Percentiles rank a stretch among this genome's conserved stretches.
These are phyloP conservation scores for Camellia japonica DNA, from an alignment of 148 eudicot genomes.

Conservation along the genomic window DNA sequence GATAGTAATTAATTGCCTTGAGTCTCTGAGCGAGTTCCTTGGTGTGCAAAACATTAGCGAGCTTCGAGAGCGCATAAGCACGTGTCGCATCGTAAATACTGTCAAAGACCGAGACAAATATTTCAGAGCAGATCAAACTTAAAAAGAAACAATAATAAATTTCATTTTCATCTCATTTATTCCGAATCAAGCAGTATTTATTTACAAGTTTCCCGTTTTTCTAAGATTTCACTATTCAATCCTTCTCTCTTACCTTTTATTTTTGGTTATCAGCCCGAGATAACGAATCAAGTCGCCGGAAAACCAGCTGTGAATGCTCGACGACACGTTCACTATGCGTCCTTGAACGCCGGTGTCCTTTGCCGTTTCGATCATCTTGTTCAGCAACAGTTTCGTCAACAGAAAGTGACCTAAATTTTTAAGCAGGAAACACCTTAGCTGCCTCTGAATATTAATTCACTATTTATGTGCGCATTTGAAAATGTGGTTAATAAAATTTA, in stretches of 20 bases:
- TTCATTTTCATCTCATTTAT: neutral
- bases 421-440: neutral
- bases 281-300: constrained; percentile 59
- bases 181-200: constrained; percentile 8
- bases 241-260: constrained; percentile 42
- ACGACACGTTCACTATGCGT: constrained; percentile 80
- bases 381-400: constrained; percentile 64
- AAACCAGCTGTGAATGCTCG: constrained; percentile 75
- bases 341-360: constrained; percentile 61
- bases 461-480: neutral
- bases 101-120: constrained; percentile 15
- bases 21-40: constrained; percentile 73
- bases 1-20: constrained; percentile 27
- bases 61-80: constrained; percentile 92
- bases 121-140: constrained; percentile 21
- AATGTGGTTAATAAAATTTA: constrained; percentile 4
- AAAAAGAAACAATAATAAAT: neutral
- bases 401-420: constrained; percentile 59
- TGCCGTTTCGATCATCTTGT: constrained; percentile 75
- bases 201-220: neutral
- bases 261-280: constrained; percentile 51
- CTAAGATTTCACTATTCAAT: neutral
- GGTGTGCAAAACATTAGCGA: constrained; percentile 88
- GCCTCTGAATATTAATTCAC: neutral
- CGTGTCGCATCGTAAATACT: constrained; percentile 86